Base-by-base conservation (phyloP, 1,284 basidiomycete genomes). In the Xerocomus cyaneibrunnescens region DNA sequence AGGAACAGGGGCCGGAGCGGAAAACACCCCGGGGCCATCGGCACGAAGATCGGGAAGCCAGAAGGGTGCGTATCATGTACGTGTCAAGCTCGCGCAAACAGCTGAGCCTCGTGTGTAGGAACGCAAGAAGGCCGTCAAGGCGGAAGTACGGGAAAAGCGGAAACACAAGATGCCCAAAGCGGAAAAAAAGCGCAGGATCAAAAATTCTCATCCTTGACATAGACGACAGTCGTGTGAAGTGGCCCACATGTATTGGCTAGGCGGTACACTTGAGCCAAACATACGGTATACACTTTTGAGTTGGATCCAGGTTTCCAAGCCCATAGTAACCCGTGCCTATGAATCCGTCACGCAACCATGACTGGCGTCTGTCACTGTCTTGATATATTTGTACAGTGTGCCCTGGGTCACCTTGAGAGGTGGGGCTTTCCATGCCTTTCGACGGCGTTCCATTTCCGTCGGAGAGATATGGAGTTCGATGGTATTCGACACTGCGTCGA, bases 161-260 rank as follows among this genome's bases (percentile, higher is more conserved):
- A 92, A 94, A 70, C 77, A 83, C 59, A 98, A 98, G 75, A 93
- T 98, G 78, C 90, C 92, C 47, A 98, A 98, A 71, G 82, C 86
- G 35, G 92, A 95, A 72, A 98, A 98, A 76, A 90, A 91, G 72
- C 80, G 84, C 44, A 80, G 82, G 58, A 79, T 97, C 59, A 96
- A 92, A 72, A 77, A 76, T 60, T 66, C 75, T 31, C 57, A 56
- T 44, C 56, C 58, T 50, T 69, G 58, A 66, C 40, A 42, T 46
- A 22, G 25, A 71, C 68, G 54, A 69, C 63, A 56, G 57, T 62
- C 54, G 54, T 61, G 56, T 47, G 57, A 62, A 50, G 48, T 28
- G 30, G 28, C 27, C 28, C 42, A 45, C 31, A 48, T 43, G 45
- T 46, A 44, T 38, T 44, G 37, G 30, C 21, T 48, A 37, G 31